Evolutionary conservation across 1,139 yeast species (phyloP), one percentile per base, ranked within the genome.

Genomic region (Saccharomyces pastorianus): DNA sequence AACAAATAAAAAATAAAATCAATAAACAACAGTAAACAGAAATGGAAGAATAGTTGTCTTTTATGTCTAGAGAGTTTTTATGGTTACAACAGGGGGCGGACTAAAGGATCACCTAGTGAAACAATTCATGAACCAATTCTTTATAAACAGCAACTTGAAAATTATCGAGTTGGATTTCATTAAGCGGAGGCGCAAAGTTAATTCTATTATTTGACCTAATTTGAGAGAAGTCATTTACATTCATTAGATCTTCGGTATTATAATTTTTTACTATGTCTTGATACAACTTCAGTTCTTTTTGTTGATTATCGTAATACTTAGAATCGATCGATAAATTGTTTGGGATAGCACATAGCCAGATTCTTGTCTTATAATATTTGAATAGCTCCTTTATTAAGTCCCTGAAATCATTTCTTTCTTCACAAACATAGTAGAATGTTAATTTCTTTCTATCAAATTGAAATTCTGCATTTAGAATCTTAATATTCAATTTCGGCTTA

Each of bases 391-490:
- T 86, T 56, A 93, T 96, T 65, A 93, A 78, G 51, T 88, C 95
- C 64, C 99, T 79, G 71, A 93, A 93, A 71, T 93, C 99, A 58
- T 93, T 87, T 63, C 99, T 77, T 66, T 85, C 85, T 62, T 82
- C 82, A 46, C 76, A 72, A 52, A 70, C 67, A 72, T 93, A 93
- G 70, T 90, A 93, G 68, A 93, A 93, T 1, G 96, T 93, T 68
- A 93, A 78, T 73, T 93, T 93, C 66, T 95, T 84, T 63, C 95
- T 84, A 70, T 93, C 99, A 76, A 90, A 89, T 71, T 93, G 99
- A 68, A 90, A 93, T 71, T 93, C 99, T 1, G 96, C 95, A 67
- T 88, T 83, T 32, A 81, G 64, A 11, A 82, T 80, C 47, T 71
- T 72, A 73, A 82, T 82, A 50, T 65, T 73, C 56, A 63, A 58